phyloP scores from a whole-genome alignment of 1,284 basidiomycete species.

The Sanguinoderma infundibulare region DNA sequence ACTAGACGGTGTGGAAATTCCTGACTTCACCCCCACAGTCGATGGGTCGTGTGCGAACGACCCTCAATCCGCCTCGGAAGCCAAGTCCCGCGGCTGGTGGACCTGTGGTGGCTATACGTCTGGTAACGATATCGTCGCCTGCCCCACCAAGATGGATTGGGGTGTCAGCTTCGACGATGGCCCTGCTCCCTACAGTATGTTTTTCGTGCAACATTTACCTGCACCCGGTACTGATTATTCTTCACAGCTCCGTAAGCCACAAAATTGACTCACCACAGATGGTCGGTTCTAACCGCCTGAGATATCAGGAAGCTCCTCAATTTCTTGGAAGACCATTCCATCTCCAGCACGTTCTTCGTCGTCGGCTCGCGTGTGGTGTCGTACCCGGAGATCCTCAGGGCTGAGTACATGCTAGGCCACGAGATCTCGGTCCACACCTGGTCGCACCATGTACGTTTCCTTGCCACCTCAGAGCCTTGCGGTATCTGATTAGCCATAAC shows the following conservation, averaged over 20 bases:
- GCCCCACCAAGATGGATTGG: constrained; percentile 84
- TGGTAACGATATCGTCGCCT: constrained; percentile 66
- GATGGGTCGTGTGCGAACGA: constrained; percentile 72
- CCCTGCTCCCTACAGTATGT: constrained; percentile 80
- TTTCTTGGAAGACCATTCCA: constrained; percentile 66
- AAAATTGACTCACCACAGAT: background rate
- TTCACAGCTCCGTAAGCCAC: constrained; percentile 48
- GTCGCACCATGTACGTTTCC: constrained; percentile 62
- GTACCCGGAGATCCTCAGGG: constrained; percentile 74
- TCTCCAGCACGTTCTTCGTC: constrained; percentile 90
- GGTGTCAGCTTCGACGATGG: constrained; percentile 86
- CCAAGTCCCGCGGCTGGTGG: constrained; percentile 77
- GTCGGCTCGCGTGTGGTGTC: constrained; percentile 91
- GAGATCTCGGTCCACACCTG: constrained; percentile 83
- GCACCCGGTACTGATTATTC: constrained; percentile 9
- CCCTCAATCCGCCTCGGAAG: constrained; percentile 60
- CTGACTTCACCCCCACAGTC: constrained; percentile 58
- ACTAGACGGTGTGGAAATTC: constrained; percentile 73
- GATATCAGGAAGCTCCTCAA: constrained; percentile 61
- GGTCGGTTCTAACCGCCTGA: background rate
- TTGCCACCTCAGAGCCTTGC: background rate
- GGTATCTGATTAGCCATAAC: background rate
- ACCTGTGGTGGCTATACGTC: constrained; percentile 87
- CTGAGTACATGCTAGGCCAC: constrained; percentile 87
- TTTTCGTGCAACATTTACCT: background rate